Evolutionary conservation across 306 rosid genomes (phyloP), one percentile per base, ranked within the genome.

Genomic region (Glycine soja): DNA sequence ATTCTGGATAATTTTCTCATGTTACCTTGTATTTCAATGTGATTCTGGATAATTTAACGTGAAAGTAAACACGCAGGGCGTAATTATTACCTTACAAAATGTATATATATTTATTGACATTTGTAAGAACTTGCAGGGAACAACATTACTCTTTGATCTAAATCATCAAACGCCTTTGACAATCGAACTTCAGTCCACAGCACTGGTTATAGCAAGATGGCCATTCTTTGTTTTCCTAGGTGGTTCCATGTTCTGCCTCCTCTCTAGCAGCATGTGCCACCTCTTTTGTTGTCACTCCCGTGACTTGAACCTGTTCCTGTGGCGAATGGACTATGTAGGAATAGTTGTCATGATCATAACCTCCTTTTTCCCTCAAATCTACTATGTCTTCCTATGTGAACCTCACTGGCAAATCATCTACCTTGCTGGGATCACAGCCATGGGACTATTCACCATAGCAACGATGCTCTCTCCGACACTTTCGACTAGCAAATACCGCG

Each of bases 191-290:
- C 45, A 68, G 54, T 76, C 74, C 10, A 7, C 63, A 53, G 70
- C 58, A 13, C 1, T 57, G 45, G 64, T 51, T 36, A 80, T 86
- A 76, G 83, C 87, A 57, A 86, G 90, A 65, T 95, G 99, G 99
- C 99, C 99, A 43, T 93, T 95, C 91, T 87, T 90, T 52, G 97
- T 91, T 14, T 95, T 91, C 97, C 53, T 95, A 12, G 85, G 88
- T 15, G 99, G 98, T 15, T 93, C 99, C 0, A 91, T 95, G 96
- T 93, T 95, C 88, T 95, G 99, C 69, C 96, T 95, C 11, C 79
- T 93, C 80, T 95, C 98, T 0, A 95, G 99, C 92, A 91, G 90
- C 90, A 82, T 83, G 18, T 95, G 99, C 87, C 99, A 95, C 88
- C 96, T 95, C 75, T 95, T 95, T 61, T 95, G 90, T 3, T 95